These are phyloP conservation scores for Didymella glomerata DNA, from an alignment of 2,329 filamentous ascomycete species.

Conservation along the genomic window DNA sequence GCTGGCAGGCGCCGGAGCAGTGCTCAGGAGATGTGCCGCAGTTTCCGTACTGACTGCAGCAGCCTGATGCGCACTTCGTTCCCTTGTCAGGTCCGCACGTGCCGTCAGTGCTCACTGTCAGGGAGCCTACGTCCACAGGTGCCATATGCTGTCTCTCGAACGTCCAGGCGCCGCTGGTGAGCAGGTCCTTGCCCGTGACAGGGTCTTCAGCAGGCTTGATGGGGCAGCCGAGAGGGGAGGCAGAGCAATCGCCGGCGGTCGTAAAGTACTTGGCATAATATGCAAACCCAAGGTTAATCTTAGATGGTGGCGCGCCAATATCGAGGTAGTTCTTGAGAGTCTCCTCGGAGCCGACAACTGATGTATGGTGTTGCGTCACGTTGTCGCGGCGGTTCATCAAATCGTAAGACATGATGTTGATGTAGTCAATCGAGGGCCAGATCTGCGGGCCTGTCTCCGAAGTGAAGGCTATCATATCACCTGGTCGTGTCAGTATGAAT, in stretches of 20 bases:
- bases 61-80: constrained; percentile 39
- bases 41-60: constrained; percentile 47
- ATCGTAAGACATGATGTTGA: constrained; percentile 78
- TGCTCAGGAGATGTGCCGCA: constrained; percentile 41
- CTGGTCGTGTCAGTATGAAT: constrained; percentile 35
- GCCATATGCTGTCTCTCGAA: constrained; percentile 44
- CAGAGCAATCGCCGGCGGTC: constrained; percentile 56
- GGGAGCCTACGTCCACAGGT: constrained; percentile 24
- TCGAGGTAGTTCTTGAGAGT: constrained; percentile 67
- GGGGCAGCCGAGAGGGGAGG: constrained; percentile 65
- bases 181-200: constrained; percentile 66
- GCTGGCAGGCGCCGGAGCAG: constrained; percentile 45
- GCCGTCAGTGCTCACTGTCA: constrained; percentile 37
- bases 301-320: constrained; percentile 63
- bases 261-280: constrained; percentile 76
- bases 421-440: constrained; percentile 67
- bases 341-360: constrained; percentile 64
- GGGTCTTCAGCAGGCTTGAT: constrained; percentile 68
- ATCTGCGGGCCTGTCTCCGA: constrained; percentile 65
- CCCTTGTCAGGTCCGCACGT: constrained; percentile 43
- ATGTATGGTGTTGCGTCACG: constrained; percentile 70
- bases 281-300: constrained; percentile 72
- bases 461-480: constrained; percentile 75
- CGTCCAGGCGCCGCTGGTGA: constrained; percentile 66
- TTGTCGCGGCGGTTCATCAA: constrained; percentile 74